Evolutionary conservation across 768 basidiomycete species (phyloP).

Genomic region (Russula sp.): DNA sequence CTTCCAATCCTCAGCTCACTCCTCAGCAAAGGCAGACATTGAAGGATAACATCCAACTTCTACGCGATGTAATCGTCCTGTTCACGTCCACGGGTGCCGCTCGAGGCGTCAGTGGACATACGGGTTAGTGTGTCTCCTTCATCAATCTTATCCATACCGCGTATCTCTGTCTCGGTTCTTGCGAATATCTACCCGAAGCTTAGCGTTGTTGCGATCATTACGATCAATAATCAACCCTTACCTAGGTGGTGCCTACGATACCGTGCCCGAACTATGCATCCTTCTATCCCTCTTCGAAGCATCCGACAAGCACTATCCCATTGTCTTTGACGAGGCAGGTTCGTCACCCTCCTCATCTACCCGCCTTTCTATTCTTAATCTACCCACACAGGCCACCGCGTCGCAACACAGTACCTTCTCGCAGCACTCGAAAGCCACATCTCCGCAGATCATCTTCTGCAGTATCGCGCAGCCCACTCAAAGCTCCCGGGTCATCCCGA

Average conservation of each 20-base stretch:
- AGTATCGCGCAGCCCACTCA: slow-evolving; percentile 81
- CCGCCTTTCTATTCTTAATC: slow-evolving; percentile 6
- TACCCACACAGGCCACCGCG: slow-evolving; percentile 61
- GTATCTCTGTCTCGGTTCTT: neutral
- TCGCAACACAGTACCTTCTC: slow-evolving; percentile 83
- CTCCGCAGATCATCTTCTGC: slow-evolving; percentile 68
- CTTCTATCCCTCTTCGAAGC: slow-evolving; percentile 66
- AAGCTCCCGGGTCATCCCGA: slow-evolving; percentile 88
- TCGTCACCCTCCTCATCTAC: slow-evolving; percentile 23
- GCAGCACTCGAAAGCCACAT: slow-evolving; percentile 68
- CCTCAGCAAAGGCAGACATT: slow-evolving; percentile 54
- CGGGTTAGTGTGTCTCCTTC: slow-evolving; percentile 37
- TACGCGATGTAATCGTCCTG: slow-evolving; percentile 78
- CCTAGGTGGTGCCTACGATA: slow-evolving; percentile 44
- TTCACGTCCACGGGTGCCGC: slow-evolving; percentile 86
- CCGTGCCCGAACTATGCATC: slow-evolving; percentile 80
- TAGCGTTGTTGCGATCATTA: no score
- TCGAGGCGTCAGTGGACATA: slow-evolving; percentile 82
- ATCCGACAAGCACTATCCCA: slow-evolving; percentile 54
- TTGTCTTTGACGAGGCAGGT: slow-evolving; percentile 82
- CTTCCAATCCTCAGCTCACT: slow-evolving; percentile 53
- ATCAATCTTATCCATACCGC: neutral
- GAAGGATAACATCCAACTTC: slow-evolving; percentile 64
- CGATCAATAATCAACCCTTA: no score
- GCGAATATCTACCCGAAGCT: neutral